Evolutionary conservation across 805 yeast genomes (phyloP), one percentile per base, ranked within the genome.

Genomic region (Cephaloascus albidus): DNA sequence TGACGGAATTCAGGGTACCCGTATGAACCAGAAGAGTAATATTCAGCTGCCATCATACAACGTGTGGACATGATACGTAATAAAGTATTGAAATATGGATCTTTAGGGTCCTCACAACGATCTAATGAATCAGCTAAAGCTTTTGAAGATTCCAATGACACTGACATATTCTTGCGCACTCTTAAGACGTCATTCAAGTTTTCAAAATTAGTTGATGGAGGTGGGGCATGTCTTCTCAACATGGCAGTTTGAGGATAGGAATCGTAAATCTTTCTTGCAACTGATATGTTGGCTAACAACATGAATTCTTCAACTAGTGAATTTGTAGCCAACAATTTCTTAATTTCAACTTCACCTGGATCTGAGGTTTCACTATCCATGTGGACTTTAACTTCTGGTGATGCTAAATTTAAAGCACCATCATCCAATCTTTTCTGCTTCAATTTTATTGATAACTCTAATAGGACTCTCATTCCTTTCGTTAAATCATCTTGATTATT

Each of bases 11-110:
- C 98, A 12, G 94, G 79, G 54, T 87, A 86, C 8, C 95, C 85
- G 53, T 72, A 86, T 14, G 84, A 78, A 6, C 99, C 97, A 0
- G 96, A 77, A 10, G 94, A 80, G 65, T 93, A 93, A 56, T 93
- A 93, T 57, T 90, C 97, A 2, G 99, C 99, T 2, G 98, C 96
- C 84, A 88, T 86, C 98, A 93, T 93, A 63, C 97, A 90, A 52
- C 99, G 75, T 0, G 99, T 93, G 5, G 97, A 93, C 95, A 93
- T 83, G 47, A 93, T 93, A 60, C 99, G 80, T 4, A 90, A 70
- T 50, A 93, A 70, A 0, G 97, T 93, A 61, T 93, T 93, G 73
- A 93, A 87, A 55, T 86, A 93, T 4, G 89, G 82, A 58, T 93
- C 97, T 1, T 74, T 54, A 18, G 80, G 75, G 58, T 90, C 97